Conservation (phyloP, 2,329 filamentous ascomycete species). For the Monilinia aucupariae region DNA sequence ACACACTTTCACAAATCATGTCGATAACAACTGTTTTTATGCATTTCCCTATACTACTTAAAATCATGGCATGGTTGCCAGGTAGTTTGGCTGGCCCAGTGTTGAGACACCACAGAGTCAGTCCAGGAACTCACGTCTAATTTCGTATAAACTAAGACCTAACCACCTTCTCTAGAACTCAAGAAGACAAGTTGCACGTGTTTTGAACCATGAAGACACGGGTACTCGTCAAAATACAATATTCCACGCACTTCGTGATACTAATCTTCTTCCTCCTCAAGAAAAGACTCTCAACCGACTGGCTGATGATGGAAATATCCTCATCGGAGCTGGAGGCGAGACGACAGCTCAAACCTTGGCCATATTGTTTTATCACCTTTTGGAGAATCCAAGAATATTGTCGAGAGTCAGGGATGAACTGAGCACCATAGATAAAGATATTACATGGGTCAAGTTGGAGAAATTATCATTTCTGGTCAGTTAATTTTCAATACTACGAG, state of each 20-base stretch:
- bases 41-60: slow-evolving; percentile 6
- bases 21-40: neutral
- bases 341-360: slow-evolving; percentile 37
- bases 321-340: slow-evolving; percentile 37
- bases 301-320: slow-evolving; percentile 34
- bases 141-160: slow-evolving; percentile 34
- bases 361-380: slow-evolving; percentile 37
- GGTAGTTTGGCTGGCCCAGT: slow-evolving; percentile 16
- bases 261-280: slow-evolving; percentile 30
- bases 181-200: slow-evolving; percentile 24
- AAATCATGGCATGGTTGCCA: neutral
- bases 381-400: slow-evolving; percentile 34
- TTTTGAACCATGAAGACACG: slow-evolving; percentile 4
- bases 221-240: slow-evolving; percentile 23
- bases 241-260: slow-evolving; percentile 28
- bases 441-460: slow-evolving; percentile 10
- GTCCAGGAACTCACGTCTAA: neutral
- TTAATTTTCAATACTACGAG: no score
- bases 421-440: neutral
- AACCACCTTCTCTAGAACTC: slow-evolving; percentile 27
- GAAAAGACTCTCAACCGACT: slow-evolving; percentile 37
- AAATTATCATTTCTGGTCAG: slow-evolving; percentile 3
- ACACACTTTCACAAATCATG: slow-evolving; percentile 8
- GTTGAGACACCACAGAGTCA: slow-evolving; percentile 10
- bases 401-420: slow-evolving; percentile 35